Conservation (phyloP, 495 filamentous ascomycete species). For the Chlorociboria aeruginascens region DNA sequence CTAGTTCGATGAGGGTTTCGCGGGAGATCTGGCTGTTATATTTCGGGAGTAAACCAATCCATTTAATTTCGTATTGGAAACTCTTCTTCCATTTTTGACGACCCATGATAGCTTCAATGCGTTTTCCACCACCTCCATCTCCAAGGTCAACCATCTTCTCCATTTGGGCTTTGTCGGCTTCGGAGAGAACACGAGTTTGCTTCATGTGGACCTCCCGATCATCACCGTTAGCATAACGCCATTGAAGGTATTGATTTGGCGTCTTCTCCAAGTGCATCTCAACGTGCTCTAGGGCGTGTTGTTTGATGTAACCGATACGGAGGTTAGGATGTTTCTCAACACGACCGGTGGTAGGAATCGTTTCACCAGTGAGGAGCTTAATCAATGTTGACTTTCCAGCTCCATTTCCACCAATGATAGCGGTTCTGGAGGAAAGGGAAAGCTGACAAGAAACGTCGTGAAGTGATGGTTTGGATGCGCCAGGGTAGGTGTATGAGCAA, state of each 20-base stretch:
- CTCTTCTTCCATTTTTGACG: constrained; percentile 98
- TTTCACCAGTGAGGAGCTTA: constrained; percentile 94
- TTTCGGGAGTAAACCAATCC: constrained; percentile 79
- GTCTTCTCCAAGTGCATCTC: constrained; percentile 99
- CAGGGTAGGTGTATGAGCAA: constrained; percentile 83
- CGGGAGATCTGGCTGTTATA: constrained; percentile 86
- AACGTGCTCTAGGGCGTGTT: constrained; percentile 97
- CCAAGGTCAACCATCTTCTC: constrained; percentile 73
- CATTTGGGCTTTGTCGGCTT: constrained; percentile 79
- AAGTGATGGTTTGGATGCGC: constrained; percentile 75
- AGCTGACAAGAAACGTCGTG: constrained; percentile 74
- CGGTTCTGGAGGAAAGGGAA: constrained; percentile 80
- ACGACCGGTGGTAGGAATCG: constrained; percentile 71
- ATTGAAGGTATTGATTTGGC: constrained; percentile 96
- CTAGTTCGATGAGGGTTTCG: constrained; percentile 74
- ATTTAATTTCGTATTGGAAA: constrained; percentile 98
- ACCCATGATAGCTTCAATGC: constrained; percentile 83
- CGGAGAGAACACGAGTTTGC: constrained; percentile 84
- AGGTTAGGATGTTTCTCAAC: constrained; percentile 98
- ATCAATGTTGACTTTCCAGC: constrained; percentile 98
- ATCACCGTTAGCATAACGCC: constrained; percentile 94
- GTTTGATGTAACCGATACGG: constrained; percentile 98
- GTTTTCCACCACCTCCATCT: constrained; percentile 65
- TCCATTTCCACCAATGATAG: constrained; percentile 94
- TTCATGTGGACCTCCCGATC: constrained; percentile 96